Evolutionary conservation across 2,329 filamentous ascomycete genomes (phyloP), one percentile per base, ranked within the genome.

Genomic region (Diaporthe ilicicola): DNA sequence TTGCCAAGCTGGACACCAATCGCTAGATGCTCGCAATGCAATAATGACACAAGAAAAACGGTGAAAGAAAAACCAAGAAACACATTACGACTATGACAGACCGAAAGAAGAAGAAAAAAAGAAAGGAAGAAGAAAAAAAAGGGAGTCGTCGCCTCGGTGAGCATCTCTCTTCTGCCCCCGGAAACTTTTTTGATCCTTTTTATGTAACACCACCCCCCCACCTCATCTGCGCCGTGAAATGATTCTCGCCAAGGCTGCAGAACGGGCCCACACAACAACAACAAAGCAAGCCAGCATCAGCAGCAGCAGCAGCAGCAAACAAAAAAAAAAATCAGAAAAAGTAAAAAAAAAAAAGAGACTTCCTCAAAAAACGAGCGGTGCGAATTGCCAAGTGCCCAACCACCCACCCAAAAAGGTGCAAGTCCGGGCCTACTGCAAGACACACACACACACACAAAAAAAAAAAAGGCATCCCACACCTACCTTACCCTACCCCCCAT

Each of bases 21-120:
- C 66, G 66, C 66, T 68, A 68, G 53, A 68, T 68, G 66, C 66
- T 68, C 66, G 51, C 65, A 54, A 67, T 67, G 65, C 65, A 67
- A 44, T 34, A 50, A 29, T 59, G 34, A 59, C 37, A 59, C 39
- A 59, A 68, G 29, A 68, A 59, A 68, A 51, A 24, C 62, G 34
- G 48, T 48, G 34, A 50, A 59, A 24, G 34, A 42, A 42, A 59
- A 37, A 55, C 42, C 22, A 50, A 59, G 29, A 64, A 64, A 34
- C 29, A 50, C 12, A 50, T 50, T 37, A 50, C 24, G 59, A 29
- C 59, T 50, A 39, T 39, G 37, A 39, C 29, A 50, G n/a, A 37
- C 22, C 12, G 42, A 10, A 15, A 5, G 32, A 42, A 46, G 34
- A 44, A 67, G 54, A 42, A n/a, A 24, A 44, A 34, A 54, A 54